phyloP scores from a whole-genome alignment of 805 yeast species.

The Pichia eremophila region DNA sequence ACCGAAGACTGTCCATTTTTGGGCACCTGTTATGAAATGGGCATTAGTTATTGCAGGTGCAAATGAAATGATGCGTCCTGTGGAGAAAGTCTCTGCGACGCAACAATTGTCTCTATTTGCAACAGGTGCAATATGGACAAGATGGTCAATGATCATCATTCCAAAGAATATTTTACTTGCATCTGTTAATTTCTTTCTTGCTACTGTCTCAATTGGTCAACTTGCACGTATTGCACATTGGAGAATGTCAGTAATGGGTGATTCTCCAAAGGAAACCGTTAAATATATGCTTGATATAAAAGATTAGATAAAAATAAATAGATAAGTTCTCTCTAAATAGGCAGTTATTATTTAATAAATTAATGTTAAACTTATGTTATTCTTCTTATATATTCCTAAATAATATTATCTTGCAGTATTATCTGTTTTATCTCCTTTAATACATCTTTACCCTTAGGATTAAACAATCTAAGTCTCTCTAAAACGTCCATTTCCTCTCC shows the following conservation, averaged over 20 bases:
- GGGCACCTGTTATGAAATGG: conserved; percentile 83
- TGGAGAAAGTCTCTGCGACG: conserved; percentile 82
- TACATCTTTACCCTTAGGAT: conserved; percentile 25
- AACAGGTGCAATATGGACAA: conserved; percentile 94
- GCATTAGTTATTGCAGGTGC: conserved; percentile 85
- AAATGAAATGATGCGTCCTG: conserved; percentile 81
- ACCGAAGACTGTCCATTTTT: conserved; percentile 93
- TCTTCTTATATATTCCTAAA: too few species aligned
- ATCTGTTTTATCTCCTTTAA: conserved; percentile 20
- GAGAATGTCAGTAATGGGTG: conserved; percentile 53
- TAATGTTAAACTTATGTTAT: too few species aligned
- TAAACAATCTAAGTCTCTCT: conserved; percentile 28
- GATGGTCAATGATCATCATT: conserved; percentile 91
- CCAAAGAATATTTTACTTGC: conserved; percentile 87
- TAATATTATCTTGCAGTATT: conserved; percentile 13
- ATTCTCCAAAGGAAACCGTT: conserved; percentile 44
- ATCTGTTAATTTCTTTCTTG: conserved; percentile 87
- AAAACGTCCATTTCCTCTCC: conserved; percentile 6
- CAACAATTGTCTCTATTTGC: conserved; percentile 80
- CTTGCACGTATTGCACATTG: conserved; percentile 59
- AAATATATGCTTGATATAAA: conserved; percentile 50
- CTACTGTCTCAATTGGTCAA: conserved; percentile 83
- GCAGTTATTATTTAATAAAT: too few species aligned
- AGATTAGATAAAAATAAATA: background rate
- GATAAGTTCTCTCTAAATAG: too few species aligned